Evolutionary conservation across 208 protist genomes (phyloP).

Genomic region (Giardia muris): DNA sequence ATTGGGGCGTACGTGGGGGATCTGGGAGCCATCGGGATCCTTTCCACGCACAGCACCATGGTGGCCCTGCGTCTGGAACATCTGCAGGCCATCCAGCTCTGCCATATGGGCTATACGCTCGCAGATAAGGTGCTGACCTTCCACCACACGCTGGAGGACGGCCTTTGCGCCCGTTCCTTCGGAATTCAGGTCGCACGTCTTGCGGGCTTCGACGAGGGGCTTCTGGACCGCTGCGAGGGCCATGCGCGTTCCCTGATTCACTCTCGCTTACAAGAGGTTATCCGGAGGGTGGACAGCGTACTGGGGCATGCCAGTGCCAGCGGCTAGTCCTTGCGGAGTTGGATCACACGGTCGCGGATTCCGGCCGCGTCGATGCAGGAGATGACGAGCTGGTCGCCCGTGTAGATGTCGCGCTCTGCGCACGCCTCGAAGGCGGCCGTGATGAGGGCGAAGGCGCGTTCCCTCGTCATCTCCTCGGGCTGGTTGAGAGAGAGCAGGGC

Average conservation of each 20-base stretch:
- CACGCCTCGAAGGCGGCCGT: not conserved
- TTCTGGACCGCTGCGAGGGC: not conserved
- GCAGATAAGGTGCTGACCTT: not conserved
- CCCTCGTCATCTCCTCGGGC: not conserved
- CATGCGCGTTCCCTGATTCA: not conserved
- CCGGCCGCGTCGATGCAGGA: not conserved
- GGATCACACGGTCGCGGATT: not conserved
- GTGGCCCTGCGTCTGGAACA: not conserved
- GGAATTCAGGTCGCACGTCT: not conserved
- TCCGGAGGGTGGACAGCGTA: too few relatives aligned
- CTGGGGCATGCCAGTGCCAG: too few relatives aligned
- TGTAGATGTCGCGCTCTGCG: conserved; percentile 20
- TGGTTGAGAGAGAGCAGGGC: not conserved
- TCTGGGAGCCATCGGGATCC: not conserved
- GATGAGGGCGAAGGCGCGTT: not conserved
- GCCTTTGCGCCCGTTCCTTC: not conserved
- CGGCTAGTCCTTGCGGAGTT: not conserved
- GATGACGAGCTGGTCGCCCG: not conserved
- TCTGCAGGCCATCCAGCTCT: not conserved
- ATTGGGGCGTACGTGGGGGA: not conserved
- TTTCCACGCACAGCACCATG: not conserved
- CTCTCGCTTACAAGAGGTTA: too few relatives aligned
- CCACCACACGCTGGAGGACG: not conserved
- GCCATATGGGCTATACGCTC: not conserved
- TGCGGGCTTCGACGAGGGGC: not conserved